Evolutionary conservation across 352 stramenopile species (phyloP).

Genomic region (Phytophthora fragariae): DNA sequence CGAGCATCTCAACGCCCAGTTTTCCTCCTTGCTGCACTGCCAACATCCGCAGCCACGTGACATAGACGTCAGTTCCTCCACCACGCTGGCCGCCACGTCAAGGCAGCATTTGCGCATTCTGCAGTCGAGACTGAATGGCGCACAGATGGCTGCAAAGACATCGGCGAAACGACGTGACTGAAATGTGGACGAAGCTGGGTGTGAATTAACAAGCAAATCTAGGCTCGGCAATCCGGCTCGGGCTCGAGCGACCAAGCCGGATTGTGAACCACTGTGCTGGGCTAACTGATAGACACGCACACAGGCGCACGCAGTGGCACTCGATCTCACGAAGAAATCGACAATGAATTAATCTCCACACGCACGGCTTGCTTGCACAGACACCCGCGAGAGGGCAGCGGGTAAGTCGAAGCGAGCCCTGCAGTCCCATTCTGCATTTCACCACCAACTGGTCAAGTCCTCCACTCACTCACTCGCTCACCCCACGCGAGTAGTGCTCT

Average conservation of each 20-base stretch:
- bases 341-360: constrained; percentile 12
- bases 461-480: too few species aligned
- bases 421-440: constrained; percentile 20
- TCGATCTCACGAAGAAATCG: too few species aligned
- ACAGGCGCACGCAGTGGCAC: background rate
- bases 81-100: background rate
- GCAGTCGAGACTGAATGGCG: background rate
- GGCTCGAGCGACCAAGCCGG: background rate
- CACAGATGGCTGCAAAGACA: constrained; percentile 1
- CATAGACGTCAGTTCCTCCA: background rate
- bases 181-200: constrained; percentile 1
- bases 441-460: constrained; percentile 9
- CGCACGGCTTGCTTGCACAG: too few species aligned
- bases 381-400: too few species aligned
- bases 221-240: background rate
- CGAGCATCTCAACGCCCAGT: too few species aligned
- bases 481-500: too few species aligned
- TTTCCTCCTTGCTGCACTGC: too few species aligned
- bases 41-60: background rate
- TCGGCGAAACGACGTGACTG: background rate
- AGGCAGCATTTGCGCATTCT: background rate
- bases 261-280: background rate
- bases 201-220: constrained; percentile 13
- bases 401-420: too few species aligned
- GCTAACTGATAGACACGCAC: background rate